Conservation (phyloP, 1,139 yeast species). For the Groenewaldozyma sp. region DNA sequence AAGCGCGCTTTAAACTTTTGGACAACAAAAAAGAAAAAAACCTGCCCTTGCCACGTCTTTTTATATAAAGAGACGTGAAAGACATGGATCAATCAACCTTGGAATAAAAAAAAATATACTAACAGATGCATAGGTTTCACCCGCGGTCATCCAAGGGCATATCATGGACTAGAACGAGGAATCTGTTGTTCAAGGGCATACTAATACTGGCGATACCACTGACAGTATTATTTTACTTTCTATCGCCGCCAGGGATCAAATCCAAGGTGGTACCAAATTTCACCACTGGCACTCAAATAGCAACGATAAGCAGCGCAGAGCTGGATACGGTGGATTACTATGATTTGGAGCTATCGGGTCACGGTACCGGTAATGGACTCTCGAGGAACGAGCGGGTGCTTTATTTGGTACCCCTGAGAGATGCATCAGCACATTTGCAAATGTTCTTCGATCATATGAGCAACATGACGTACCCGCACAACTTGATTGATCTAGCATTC, state of each 20-base stretch:
- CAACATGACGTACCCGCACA: constrained; percentile 57
- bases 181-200: not conserved
- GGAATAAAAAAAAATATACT: not conserved
- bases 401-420: constrained; percentile 60
- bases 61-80: no score
- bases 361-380: constrained; percentile 49
- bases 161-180: constrained; percentile 2
- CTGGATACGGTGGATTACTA: not conserved
- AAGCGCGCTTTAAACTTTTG: no score
- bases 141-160: constrained; percentile 9
- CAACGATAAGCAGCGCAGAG: constrained; percentile 2
- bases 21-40: no score
- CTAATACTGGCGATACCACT: constrained; percentile 10
- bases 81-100: no score
- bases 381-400: constrained; percentile 48
- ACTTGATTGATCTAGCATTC: constrained; percentile 54
- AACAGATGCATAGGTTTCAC: constrained; percentile 4
- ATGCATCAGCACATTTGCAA: constrained; percentile 58
- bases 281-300: not conserved
- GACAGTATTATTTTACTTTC: constrained; percentile 8
- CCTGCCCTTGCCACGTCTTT: no score
- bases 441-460: constrained; percentile 56
- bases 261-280: constrained; percentile 6
- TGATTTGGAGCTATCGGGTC: constrained; percentile 3
- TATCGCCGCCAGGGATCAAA: constrained; percentile 10